A percentile compares a stretch with the other conserved stretches of the same genome.
Conservation (phyloP, 208 protist genomes). For the Trypanosoma platydactyli region DNA sequence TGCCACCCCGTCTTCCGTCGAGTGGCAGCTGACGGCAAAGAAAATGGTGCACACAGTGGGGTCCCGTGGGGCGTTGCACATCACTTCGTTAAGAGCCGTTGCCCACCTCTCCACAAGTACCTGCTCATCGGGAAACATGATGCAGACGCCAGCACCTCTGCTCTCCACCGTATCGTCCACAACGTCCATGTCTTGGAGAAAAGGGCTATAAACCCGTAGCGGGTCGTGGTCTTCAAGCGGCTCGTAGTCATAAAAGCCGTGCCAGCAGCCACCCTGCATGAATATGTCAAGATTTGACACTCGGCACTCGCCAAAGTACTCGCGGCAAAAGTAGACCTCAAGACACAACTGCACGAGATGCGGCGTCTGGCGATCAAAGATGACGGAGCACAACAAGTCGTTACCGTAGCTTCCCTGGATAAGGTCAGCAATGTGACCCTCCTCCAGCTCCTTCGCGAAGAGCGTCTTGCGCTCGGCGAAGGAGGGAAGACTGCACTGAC, state of each 20-base stretch:
- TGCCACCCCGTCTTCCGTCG: slow-evolving; percentile 43
- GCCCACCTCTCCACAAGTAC: slow-evolving; percentile 35
- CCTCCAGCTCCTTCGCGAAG: slow-evolving; percentile 60
- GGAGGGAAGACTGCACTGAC: slow-evolving; percentile 69
- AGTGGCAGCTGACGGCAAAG: slow-evolving; percentile 50
- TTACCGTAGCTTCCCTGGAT: slow-evolving; percentile 64
- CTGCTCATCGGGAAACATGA: slow-evolving; percentile 67
- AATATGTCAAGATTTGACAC: slow-evolving; percentile 71
- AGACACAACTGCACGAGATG: slow-evolving; percentile 72
- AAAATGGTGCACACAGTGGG: slow-evolving; percentile 58
- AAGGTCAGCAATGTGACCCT: slow-evolving; percentile 44
- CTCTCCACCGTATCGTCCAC: slow-evolving; percentile 6
- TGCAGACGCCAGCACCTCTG: slow-evolving; percentile 41
- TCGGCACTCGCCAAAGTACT: slow-evolving; percentile 69
- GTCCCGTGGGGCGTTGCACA: slow-evolving; percentile 32
- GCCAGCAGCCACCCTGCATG: slow-evolving; percentile 48
- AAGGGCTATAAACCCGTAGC: slow-evolving; percentile 23
- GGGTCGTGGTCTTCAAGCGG: slow-evolving; percentile 41
- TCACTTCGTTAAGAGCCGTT: slow-evolving; percentile 37
- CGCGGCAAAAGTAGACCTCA: slow-evolving; percentile 77
- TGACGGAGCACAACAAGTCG: slow-evolving; percentile 72
- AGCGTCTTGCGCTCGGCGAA: slow-evolving; percentile 70
- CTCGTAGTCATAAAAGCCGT: slow-evolving; percentile 63
- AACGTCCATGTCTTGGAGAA: slow-evolving; percentile 17
- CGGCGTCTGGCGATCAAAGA: slow-evolving; percentile 75